Percentiles rank a stretch among this genome's conserved stretches.
Conservation (phyloP, 495 filamentous ascomycete genomes). For the Neurospora hispaniola region DNA sequence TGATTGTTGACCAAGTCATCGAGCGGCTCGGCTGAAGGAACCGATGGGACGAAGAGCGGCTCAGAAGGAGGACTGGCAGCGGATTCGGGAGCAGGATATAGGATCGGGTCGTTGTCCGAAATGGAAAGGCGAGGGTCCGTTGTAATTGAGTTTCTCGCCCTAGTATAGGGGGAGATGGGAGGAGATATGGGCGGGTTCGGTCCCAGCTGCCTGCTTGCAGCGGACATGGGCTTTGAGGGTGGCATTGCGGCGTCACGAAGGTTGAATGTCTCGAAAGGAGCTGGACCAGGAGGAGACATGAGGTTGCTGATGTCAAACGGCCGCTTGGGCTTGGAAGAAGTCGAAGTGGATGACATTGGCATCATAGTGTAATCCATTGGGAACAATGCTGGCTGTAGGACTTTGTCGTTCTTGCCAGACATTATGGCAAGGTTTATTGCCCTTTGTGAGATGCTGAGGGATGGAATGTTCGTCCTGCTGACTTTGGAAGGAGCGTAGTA, state of each 20-base stretch:
- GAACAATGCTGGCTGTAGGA: neutral
- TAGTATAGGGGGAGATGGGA: conserved; percentile 57
- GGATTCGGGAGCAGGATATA: conserved; percentile 43
- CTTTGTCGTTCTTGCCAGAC: neutral
- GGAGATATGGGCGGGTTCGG: conserved; percentile 53
- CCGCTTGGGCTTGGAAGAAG: conserved; percentile 18
- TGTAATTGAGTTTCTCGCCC: conserved; percentile 21
- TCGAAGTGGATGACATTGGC: neutral
- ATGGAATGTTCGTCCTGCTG: neutral
- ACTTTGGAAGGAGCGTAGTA: neutral
- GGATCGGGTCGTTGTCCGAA: conserved; percentile 45
- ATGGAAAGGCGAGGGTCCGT: conserved; percentile 33
- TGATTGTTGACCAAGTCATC: conserved; percentile 48
- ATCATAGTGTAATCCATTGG: neutral
- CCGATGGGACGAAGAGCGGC: conserved; percentile 43
- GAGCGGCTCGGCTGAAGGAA: conserved; percentile 29
- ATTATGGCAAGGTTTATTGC: neutral
- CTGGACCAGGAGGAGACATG: conserved; percentile 65
- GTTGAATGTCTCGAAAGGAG: conserved; percentile 51
- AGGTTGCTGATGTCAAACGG: conserved; percentile 43
- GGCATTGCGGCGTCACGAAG: conserved; percentile 18
- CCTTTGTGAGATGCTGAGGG: neutral
- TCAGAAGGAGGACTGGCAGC: conserved; percentile 38
- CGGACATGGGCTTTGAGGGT: conserved; percentile 22
- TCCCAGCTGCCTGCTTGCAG: conserved; percentile 25